Base-by-base conservation (phyloP, 345 rosid species). In the Sonneratia alba region DNA sequence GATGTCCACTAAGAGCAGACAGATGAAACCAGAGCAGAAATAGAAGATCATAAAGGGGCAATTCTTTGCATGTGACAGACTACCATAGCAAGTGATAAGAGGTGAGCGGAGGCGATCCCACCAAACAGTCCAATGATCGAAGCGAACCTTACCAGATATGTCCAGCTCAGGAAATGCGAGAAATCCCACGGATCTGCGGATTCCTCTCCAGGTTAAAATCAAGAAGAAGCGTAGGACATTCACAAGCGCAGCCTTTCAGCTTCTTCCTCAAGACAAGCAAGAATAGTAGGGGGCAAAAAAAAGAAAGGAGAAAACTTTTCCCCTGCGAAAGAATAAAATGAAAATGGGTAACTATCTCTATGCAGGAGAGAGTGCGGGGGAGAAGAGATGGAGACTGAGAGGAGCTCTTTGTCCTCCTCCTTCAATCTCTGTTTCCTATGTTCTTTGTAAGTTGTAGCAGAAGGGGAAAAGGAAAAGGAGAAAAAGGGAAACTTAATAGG, bases 121-220 rank as follows among this genome's bases (percentile, higher is more conserved):
- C 19, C 66, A 27, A 36, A 34, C 21, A 43, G 15, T 56, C 3
- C 16, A 47, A 71, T 68, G 79, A 76, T 76, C 61, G 32, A 51
- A 75, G 73, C 43, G 47, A 82, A 78, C 71, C 86, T 86, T 85
- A 86, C 90, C 90, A 15, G 37, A 67, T 32, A 59, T 36, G 67
- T 45, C 40, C 59, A 72, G 19, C 21, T 55, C 32, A 48, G 43
- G 21, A 47, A 36, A 4, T 5, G 6, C 21, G 40, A 38, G 73
- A 32, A 56, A 12, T 21, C 55, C n/a, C 68, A 16, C 24, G 16
- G n/a, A 32, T 67, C 70, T 67, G 34, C 32, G 3, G 70, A 67
- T 67, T 67, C 70, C 70, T 10, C 32, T 42, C 6, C n/a, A 10
- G 9, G 70, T 7, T 67, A 67, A 19, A 38, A 67, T 21, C 15